Evolutionary conservation across 2,329 filamentous ascomycete genomes (phyloP), one percentile per base, ranked within the genome.

Genomic region (Fusarium devonianum): DNA sequence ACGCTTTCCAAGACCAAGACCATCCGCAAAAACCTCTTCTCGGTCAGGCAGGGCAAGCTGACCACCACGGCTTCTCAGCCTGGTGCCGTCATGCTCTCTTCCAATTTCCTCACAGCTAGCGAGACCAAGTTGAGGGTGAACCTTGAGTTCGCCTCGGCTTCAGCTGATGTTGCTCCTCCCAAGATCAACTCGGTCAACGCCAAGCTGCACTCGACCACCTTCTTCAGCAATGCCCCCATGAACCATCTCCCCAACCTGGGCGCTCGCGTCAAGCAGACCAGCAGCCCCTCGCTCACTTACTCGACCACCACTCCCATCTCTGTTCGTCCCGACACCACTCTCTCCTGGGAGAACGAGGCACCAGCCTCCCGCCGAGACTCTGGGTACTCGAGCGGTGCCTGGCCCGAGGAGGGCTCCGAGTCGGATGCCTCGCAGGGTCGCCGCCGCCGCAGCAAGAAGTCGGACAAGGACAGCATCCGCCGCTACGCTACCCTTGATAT

Each of bases 181-280:
- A 77, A 73, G 61, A 67, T 84, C 53, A 76, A 75, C 26, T 71
- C 69, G 2, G 71, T 82, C 7, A 70, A 76, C 4, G 75, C 75
- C 47, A 84, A 84, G 68, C 61, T 85, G 21, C 71, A 73, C 1
- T 73, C 80, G 1, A 74, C 77, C 45, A 84, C 80, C 6, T 83
- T 75, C 68, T 84, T 77, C 65, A 76, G 77, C 53, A 71, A 73
- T 4, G 70, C 71, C 5, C 74, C 76, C 22, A 75, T 80, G 57
- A 66, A 69, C 25, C 62, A 70, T 40, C 73, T 81, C 28, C 80
- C 82, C 32, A 81, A 83, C 68, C 67, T 81, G 39, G 78, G 76
- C 45, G 71, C 76, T 49, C 75, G 75, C 65, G 68, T 67, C 7
- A 67, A 68, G 29, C 73, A 73, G 52, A 60, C 68, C 36, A 60